Percentiles rank a stretch among this genome's conserved stretches.
Evolutionary conservation across 1,284 basidiomycete genomes (phyloP).

Genomic region (Leucoagaricus sp.): DNA sequence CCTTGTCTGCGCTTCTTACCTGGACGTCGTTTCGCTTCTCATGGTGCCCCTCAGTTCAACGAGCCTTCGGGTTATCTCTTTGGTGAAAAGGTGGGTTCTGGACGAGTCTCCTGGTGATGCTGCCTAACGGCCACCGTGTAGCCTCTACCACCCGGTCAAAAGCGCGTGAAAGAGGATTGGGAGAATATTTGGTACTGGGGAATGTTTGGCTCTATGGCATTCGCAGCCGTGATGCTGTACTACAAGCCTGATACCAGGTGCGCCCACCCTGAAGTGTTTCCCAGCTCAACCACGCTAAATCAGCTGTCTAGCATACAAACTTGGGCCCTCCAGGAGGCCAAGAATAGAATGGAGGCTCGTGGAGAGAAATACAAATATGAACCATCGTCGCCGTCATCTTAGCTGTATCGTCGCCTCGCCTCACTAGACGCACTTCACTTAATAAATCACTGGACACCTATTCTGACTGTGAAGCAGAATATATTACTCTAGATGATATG

Average conservation of each 20-base stretch:
- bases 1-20: slow-evolving; percentile 33
- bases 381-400: slow-evolving; percentile 34
- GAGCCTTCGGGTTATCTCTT: slow-evolving; percentile 88
- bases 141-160: slow-evolving; percentile 79
- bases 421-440: slow-evolving; percentile 4
- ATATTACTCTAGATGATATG: slow-evolving; percentile 8
- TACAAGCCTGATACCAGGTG: slow-evolving; percentile 98
- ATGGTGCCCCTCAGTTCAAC: slow-evolving; percentile 81
- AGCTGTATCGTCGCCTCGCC: slow-evolving; percentile 31
- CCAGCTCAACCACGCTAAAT: not conserved
- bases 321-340: slow-evolving; percentile 89
- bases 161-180: slow-evolving; percentile 86
- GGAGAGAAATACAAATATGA: slow-evolving; percentile 86
- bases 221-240: slow-evolving; percentile 78
- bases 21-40: slow-evolving; percentile 63
- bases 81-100: slow-evolving; percentile 78
- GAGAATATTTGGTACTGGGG: slow-evolving; percentile 87
- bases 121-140: slow-evolving; percentile 26
- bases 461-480: not conserved
- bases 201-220: slow-evolving; percentile 87
- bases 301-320: slow-evolving; percentile 68
- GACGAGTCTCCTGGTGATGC: not conserved
- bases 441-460: slow-evolving; percentile 6
- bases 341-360: slow-evolving; percentile 84
- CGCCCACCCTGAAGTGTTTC: slow-evolving; percentile 28